phyloP scores from a whole-genome alignment of 1,139 yeast species.

The Nakaseomyces uthaithaninus region DNA sequence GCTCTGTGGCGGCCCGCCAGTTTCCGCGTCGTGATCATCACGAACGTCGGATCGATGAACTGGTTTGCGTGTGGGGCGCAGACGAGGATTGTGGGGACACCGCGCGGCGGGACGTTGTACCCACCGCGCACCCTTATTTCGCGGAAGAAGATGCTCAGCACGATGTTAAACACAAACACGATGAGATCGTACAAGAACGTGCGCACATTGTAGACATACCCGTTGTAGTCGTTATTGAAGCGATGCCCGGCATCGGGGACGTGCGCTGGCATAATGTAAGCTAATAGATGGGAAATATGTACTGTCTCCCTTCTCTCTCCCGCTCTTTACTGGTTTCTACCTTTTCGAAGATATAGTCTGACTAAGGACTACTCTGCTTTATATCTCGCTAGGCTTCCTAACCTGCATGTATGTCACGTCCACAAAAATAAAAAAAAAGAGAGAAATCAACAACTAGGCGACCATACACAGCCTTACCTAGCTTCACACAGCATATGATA shows the following conservation, averaged over 20 bases:
- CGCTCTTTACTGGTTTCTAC: too few relatives aligned
- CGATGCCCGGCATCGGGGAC: constrained; percentile 11
- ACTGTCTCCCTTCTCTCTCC: not conserved
- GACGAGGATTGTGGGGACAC: constrained; percentile 64
- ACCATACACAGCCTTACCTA: too few relatives aligned
- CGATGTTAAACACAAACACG: constrained; percentile 16
- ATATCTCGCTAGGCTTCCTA: too few relatives aligned
- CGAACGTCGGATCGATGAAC: constrained; percentile 62
- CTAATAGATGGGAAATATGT: not conserved
- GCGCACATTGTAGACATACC: constrained; percentile 12
- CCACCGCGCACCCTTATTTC: constrained; percentile 66
- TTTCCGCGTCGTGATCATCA: constrained; percentile 45
- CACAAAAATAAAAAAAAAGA: too few relatives aligned
- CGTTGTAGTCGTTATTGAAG: constrained; percentile 14
- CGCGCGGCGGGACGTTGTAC: constrained; percentile 48
- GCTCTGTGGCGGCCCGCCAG: constrained; percentile 17
- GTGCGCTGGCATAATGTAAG: constrained; percentile 8
- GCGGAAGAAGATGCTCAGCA: constrained; percentile 43
- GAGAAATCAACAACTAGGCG: too few relatives aligned
- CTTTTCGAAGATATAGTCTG: too few relatives aligned
- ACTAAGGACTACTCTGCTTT: too few relatives aligned
- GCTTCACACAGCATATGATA: too few relatives aligned
- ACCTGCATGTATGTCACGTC: too few relatives aligned
- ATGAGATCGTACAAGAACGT: constrained; percentile 19
- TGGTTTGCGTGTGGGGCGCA: constrained; percentile 82